Percentiles rank a stretch among this genome's conserved stretches.
Conservation (phyloP, 495 filamentous ascomycete genomes). For the Aspergillus steynii region DNA sequence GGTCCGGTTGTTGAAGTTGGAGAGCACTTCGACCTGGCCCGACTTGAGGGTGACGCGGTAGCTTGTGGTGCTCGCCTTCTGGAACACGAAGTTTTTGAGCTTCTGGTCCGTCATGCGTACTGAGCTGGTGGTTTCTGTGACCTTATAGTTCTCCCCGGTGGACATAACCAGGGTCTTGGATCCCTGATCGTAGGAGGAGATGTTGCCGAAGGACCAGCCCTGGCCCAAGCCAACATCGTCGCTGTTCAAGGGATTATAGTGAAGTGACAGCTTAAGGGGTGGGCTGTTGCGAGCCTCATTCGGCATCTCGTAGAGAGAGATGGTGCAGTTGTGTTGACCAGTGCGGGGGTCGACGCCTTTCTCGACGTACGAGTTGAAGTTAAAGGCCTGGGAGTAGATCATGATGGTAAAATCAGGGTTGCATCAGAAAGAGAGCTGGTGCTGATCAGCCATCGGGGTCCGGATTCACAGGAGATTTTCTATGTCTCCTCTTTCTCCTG, state of each 20-base stretch:
- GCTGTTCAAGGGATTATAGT: slow-evolving; percentile 4
- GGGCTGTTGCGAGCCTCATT: slow-evolving; percentile 10
- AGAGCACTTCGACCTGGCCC: too few relatives aligned
- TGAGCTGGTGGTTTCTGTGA: slow-evolving; percentile 1
- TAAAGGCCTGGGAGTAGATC: slow-evolving; percentile 13
- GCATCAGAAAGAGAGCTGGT: too few relatives aligned
- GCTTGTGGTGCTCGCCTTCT: neutral
- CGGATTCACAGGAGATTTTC: too few relatives aligned
- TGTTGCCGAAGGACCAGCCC: slow-evolving; percentile 11
- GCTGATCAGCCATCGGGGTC: too few relatives aligned
- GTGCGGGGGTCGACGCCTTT: slow-evolving; percentile 17
- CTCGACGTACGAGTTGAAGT: slow-evolving; percentile 7
- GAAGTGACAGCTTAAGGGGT: slow-evolving; percentile 4
- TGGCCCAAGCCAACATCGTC: slow-evolving; percentile 7
- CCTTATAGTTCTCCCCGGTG: slow-evolving; percentile 8
- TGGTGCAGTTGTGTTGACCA: slow-evolving; percentile 12
- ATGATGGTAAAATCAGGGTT: too few relatives aligned
- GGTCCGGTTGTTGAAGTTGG: too few relatives aligned
- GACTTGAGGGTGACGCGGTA: too few relatives aligned
- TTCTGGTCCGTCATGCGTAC: slow-evolving; percentile 8
- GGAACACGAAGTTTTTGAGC: slow-evolving; percentile 11
- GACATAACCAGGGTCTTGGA: slow-evolving; percentile 2
- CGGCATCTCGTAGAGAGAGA: slow-evolving; percentile 5
- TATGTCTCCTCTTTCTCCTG: too few relatives aligned
- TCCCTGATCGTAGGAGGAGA: slow-evolving; percentile 9